These are phyloP conservation scores for Parietichytrium sp. DNA, from an alignment of 108 stramenopile genomes.

Conservation along the genomic window DNA sequence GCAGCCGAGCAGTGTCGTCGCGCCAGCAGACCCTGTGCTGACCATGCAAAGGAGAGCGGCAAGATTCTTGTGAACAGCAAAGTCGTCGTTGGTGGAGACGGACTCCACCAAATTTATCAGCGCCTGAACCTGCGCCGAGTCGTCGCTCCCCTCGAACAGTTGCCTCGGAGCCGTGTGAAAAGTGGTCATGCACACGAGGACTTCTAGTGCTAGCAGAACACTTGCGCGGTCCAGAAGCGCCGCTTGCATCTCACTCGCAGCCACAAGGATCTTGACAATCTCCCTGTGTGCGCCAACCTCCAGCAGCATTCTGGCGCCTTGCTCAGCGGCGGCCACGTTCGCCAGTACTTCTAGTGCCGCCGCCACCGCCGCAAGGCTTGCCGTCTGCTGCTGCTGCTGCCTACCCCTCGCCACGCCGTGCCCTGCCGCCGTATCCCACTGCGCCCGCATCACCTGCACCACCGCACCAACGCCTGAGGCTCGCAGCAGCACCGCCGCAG, in stretches of 20 bases:
- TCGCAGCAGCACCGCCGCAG: background rate
- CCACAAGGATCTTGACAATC: background rate
- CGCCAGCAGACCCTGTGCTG: background rate
- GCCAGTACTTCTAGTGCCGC: background rate
- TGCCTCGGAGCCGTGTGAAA: background rate
- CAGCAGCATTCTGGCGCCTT: conserved; percentile 2
- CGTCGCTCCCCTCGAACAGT: background rate
- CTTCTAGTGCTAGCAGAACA: background rate
- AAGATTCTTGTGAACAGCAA: background rate
- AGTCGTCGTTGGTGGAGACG: background rate
- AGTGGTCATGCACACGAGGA: background rate
- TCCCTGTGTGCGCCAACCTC: background rate
- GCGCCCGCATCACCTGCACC: background rate
- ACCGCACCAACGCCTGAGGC: background rate
- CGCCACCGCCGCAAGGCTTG: background rate
- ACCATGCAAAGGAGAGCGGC: conserved; percentile 21
- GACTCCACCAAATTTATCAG: background rate
- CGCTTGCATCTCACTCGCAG: too few relatives aligned
- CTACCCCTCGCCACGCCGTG: too few relatives aligned
- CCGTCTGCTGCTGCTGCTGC: background rate
- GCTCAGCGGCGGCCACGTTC: background rate
- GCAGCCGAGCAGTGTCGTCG: background rate
- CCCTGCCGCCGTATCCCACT: too few relatives aligned
- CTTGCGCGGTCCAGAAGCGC: background rate
- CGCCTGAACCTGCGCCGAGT: background rate